Percentiles rank a stretch among this genome's conserved stretches.
phyloP scores from a whole-genome alignment of 345 rosid species.

The Cardiospermum halicacabum region DNA sequence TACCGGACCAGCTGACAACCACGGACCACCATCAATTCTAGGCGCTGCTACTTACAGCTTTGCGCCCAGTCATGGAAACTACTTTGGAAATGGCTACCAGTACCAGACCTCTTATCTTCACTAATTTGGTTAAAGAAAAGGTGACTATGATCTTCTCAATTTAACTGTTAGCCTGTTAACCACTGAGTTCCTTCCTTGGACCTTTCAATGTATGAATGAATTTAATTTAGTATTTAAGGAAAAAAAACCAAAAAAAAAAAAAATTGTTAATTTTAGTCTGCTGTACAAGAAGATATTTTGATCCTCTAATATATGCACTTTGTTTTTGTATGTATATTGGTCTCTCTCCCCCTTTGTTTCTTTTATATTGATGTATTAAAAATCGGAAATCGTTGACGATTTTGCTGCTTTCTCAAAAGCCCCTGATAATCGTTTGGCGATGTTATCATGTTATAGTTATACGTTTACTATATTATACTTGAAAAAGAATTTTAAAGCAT shows the following conservation, averaged over 20 bases:
- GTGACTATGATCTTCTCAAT: constrained; percentile 52
- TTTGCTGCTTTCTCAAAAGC: no score
- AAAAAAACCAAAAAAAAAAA: constrained; percentile 13
- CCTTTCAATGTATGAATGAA: constrained; percentile 59
- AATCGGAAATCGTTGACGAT: no score
- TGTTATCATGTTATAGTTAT: no score
- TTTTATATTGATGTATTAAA: no score
- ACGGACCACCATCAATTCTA: constrained; percentile 37
- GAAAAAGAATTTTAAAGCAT: no score
- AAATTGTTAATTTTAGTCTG: constrained; percentile 45
- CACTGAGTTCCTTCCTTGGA: constrained; percentile 31
- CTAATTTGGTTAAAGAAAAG: constrained; percentile 39
- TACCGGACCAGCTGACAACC: constrained; percentile 59
- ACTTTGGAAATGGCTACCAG: constrained; percentile 88
- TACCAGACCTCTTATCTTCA: constrained; percentile 82
- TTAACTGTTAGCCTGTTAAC: constrained; percentile 67
- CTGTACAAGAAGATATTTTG: constrained; percentile 42
- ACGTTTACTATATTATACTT: no score
- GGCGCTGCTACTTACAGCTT: constrained; percentile 63
- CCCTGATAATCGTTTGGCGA: no score
- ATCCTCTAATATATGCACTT: constrained; percentile 52
- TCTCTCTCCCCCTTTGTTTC: background rate
- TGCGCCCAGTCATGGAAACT: constrained; percentile 76
- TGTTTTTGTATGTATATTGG: constrained; percentile 33
- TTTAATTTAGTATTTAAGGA: constrained; percentile 56